A percentile compares a stretch with the other conserved stretches of the same genome.
Conservation (phyloP, 768 basidiomycete species). For the Trametes elegans region DNA sequence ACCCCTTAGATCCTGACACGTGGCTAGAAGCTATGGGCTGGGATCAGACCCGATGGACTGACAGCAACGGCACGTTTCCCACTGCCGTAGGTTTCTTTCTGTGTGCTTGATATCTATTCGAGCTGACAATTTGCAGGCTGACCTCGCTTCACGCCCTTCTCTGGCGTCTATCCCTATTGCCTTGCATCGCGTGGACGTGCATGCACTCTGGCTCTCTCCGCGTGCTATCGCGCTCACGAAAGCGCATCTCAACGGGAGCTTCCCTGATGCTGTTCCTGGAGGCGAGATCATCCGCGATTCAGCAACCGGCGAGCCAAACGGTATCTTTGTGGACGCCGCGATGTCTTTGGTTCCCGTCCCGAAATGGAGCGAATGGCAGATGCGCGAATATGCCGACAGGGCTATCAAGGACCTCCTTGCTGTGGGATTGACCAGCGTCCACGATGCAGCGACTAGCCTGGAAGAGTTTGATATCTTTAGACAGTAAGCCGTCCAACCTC, state of each 20-base stretch:
- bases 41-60: slow-evolving; percentile 85
- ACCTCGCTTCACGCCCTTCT: slow-evolving; percentile 67
- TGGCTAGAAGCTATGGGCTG: slow-evolving; percentile 92
- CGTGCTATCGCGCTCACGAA: slow-evolving; percentile 63
- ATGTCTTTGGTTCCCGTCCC: slow-evolving; percentile 74
- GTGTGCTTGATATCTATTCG: neutral
- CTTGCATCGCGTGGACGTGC: slow-evolving; percentile 75
- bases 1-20: slow-evolving; percentile 50
- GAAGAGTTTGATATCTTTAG: slow-evolving; percentile 61
- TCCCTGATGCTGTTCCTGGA: slow-evolving; percentile 52
- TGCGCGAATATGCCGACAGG: slow-evolving; percentile 60
- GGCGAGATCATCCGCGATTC: slow-evolving; percentile 68
- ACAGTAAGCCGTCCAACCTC: slow-evolving; percentile 32
- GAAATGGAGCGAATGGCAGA: slow-evolving; percentile 51
- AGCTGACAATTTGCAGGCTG: slow-evolving; percentile 43
- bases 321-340: slow-evolving; percentile 86
- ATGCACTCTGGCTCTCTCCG: slow-evolving; percentile 85
- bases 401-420: slow-evolving; percentile 69
- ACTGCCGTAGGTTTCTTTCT: slow-evolving; percentile 50
- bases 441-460: slow-evolving; percentile 67
- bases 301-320: slow-evolving; percentile 60
- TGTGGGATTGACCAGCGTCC: slow-evolving; percentile 81
- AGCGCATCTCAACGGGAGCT: slow-evolving; percentile 35
- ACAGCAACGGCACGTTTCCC: slow-evolving; percentile 53
- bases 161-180: slow-evolving; percentile 71